Evolutionary conservation across 345 rosid species (phyloP).

Genomic region (Clarkia xantiana): DNA sequence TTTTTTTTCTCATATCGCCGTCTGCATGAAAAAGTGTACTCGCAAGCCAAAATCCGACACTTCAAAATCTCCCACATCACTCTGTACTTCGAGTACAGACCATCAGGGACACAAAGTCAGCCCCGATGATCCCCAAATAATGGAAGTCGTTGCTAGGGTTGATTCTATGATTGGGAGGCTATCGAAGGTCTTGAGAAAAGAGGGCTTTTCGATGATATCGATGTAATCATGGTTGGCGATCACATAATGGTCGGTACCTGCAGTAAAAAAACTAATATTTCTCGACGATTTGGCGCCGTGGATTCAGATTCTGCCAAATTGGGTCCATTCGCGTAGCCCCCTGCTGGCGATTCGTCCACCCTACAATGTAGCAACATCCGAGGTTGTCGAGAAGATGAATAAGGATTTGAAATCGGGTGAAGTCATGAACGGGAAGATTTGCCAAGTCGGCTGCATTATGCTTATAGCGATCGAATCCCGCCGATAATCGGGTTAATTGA

Average conservation of each 20-base stretch:
- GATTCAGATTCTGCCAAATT: constrained; percentile 1
- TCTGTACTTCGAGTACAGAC: constrained; percentile 88
- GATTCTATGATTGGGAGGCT: constrained; percentile 70
- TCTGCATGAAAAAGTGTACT: too few species aligned
- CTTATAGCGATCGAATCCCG: constrained; percentile 3
- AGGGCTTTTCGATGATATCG: constrained; percentile 85
- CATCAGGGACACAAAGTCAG: constrained; percentile 93
- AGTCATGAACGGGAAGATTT: constrained; percentile 47
- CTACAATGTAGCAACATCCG: background rate
- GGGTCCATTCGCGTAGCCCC: constrained; percentile 8
- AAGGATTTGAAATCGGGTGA: constrained; percentile 22
- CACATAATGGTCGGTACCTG: constrained; percentile 98
- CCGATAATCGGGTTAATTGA: constrained; percentile 42
- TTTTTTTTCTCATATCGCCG: too few species aligned
- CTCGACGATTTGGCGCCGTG: constrained; percentile 44
- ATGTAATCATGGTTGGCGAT: constrained; percentile 78
- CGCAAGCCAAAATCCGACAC: too few species aligned
- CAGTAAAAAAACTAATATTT: constrained; percentile 51
- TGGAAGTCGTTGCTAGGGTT: constrained; percentile 60
- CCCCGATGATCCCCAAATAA: constrained; percentile 73
- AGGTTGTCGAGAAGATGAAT: constrained; percentile 7
- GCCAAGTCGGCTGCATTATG: constrained; percentile 6
- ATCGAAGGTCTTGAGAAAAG: constrained; percentile 56
- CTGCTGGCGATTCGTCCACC: constrained; percentile 8
- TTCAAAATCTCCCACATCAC: too few species aligned